Percentiles rank a stretch among this genome's conserved stretches.
phyloP scores from a whole-genome alignment of 2,329 filamentous ascomycete genomes.

The Fusarium liriodendri region DNA sequence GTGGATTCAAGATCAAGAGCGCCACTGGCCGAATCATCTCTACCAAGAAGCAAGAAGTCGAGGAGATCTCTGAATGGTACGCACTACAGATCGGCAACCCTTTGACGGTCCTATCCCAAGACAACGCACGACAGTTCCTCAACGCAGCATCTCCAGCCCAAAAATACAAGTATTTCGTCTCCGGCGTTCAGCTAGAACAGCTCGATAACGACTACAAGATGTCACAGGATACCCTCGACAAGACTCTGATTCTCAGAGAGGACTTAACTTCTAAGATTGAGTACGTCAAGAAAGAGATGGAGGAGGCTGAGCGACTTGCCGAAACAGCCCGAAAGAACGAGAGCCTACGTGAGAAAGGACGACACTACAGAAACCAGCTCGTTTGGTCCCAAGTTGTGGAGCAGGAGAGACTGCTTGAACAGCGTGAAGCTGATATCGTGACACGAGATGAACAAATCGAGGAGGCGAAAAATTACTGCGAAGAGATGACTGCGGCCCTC shows the following conservation, averaged over 20 bases:
- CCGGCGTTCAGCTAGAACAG: conserved; percentile 92
- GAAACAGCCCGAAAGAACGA: conserved; percentile 75
- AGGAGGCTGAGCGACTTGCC: conserved; percentile 73
- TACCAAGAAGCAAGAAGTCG: conserved; percentile 85
- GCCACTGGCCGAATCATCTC: conserved; percentile 77
- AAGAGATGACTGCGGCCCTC: conserved; percentile 62
- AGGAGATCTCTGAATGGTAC: conserved; percentile 94
- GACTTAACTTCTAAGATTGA: conserved; percentile 50
- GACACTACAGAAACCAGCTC: conserved; percentile 72
- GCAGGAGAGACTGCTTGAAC: conserved; percentile 69
- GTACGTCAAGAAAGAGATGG: conserved; percentile 54
- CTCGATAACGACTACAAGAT: conserved; percentile 91
- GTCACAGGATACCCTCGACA: conserved; percentile 82
- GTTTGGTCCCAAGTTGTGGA: conserved; percentile 91
- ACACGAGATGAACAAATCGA: conserved; percentile 41
- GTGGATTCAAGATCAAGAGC: conserved; percentile 89
- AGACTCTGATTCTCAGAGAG: conserved; percentile 57
- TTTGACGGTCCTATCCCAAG: conserved; percentile 94
- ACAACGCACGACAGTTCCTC: conserved; percentile 93
- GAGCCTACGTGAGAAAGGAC: conserved; percentile 70
- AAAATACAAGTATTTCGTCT: conserved; percentile 97
- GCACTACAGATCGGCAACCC: conserved; percentile 96
- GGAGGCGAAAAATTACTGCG: conserved; percentile 44
- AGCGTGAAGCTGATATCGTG: conserved; percentile 45
- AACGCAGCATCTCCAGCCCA: conserved; percentile 83